Evolutionary conservation across 2,329 filamentous ascomycete genomes (phyloP), one percentile per base, ranked within the genome.

Genomic region (Stemphylium lycopersici): DNA sequence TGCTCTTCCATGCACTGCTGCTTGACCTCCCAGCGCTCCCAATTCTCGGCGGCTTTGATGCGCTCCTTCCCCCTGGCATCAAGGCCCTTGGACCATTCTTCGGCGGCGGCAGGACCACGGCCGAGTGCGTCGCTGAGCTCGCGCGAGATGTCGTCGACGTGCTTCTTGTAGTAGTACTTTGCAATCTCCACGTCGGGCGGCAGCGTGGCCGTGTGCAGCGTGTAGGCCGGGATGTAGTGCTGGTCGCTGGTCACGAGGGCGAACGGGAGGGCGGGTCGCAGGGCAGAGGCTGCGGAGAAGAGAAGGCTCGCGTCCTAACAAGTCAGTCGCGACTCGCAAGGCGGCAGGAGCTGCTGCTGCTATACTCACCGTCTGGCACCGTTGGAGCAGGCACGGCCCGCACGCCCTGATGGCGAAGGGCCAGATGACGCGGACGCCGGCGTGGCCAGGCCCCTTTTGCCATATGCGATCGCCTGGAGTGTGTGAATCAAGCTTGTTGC

Each of bases 61-160:
- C 80, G 76, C 54, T 85, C 80, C 63, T 84, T 84, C 8, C 89
- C 88, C 53, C 84, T 81, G 24, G 77, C 78, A 38, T 86, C 83
- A 3, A 95, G 81, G 8, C 90, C 90, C 74, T 93, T 93, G 26
- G 87, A 79, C 90, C 90, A 95, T 72, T 93, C 90, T 62, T 91
- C 88, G 3, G 84, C 82, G 10, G 87, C 84, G 37, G 87, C 87
- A 39, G 81, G 65, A n/a, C 90, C 89, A 62, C 90, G 81, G n/a
- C 79, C 75, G 63, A 85, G 84, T 48, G 87, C 89, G 4, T 84
- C 78, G 38, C 84, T 77, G 61, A 90, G 85, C 65, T 90, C 86
- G 29, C 77, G 70, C 53, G 83, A 83, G 59, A 93, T 81, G 6
- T 80, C 79, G 22, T 87, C 81, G 32, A 91, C 80, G 53, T 92